Evolutionary conservation across 352 stramenopile species (phyloP), one percentile per base, ranked within the genome.

Genomic region (Pythium apleroticum): DNA sequence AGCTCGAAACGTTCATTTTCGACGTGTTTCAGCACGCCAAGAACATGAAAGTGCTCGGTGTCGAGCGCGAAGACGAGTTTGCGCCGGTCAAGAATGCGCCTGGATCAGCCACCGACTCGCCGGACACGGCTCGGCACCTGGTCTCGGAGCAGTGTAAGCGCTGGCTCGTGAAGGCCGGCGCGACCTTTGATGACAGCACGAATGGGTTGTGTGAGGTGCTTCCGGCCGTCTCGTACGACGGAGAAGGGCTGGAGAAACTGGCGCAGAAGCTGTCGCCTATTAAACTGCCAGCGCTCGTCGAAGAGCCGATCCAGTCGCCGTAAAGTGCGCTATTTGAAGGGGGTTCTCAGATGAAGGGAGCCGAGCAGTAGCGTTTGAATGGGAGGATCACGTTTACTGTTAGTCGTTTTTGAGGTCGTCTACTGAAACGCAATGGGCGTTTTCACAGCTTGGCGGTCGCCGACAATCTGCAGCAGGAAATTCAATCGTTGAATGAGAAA

Each of bases 1-100:
- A 99, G 76, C 71, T 98, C 28, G 96, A 99, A 74, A 88, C 81
- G 15, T 98, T 99, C 77, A 98, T 99, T 62, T 99, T 99, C 73
- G 96, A 99, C 75, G 88, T 98, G 6, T 98, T 99, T 68, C 85
- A 88, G 98, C 60, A 96, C 98, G 59, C 73, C 4, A 71, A 84
- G 57, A 77, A 63, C 25, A 97, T 98, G 84, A 89, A 83, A 12
- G 76, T 98, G 11, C 78, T 97, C 20, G 92, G 97, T 69, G 91
- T 98, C 4, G 41, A 74, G 20, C 85, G 97, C 33, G 78, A 89
- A 37, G 84, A 97, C 31, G 95, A 98, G 66, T 97, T 98, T 69
- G 75, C 84, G 45, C 84, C 89, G 19, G 88, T 98, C 0, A 98
- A 98, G 72, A 97, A 98, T 73, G 84, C 86, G 2, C 80, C 87